Base-by-base conservation (phyloP, 2,329 filamentous ascomycete species). In the Cryphonectria parasitica region DNA sequence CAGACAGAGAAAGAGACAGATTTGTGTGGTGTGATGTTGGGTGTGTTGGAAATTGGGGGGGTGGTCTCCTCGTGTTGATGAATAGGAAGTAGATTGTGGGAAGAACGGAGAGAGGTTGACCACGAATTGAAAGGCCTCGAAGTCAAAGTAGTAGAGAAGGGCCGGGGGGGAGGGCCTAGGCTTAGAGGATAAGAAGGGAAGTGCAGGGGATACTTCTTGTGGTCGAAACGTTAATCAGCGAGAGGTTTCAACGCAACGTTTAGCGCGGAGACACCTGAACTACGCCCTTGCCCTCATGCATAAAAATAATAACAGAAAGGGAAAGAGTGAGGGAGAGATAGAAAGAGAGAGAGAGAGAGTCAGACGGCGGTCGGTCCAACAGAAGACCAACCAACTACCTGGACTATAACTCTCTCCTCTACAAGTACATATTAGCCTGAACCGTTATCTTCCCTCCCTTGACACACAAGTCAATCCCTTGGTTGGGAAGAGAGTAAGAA, bases 181-280 rank as follows among this genome's bases (percentile, higher is more conserved):
- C 28, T 45, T 22, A 52, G 63, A 64, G 63, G 63, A 31, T 34
- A 15, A 64, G 63, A 49, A 49, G 41, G 63, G 43, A 52, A 49
- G 41, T 64, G 25, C 63, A 49, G 63, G 63, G 63, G 41, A 25
- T 31, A 45, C 17, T 61, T 61, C 31, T 45, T 64, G 63, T 49
- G 63, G 41, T 52, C 63, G 41, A 64, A 64, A 45, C 63, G 63
- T 64, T 64, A 64, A 64, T 64, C 61, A 64, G 41, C 63, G 34
- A 43, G n/a, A 34, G 62, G 63, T 64, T 64, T 64, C 63, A 64
- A 64, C 63, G 43, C 41, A 49, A 64, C 25, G 10, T 45, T 31
- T 64, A 64, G 63, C 63, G 63, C 63, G 43, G 63, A 64, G 15
- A 64, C 63, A 52, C 41, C 63, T 52, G 41, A 52, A 52, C 41